Evolutionary conservation across 2,329 filamentous ascomycete species (phyloP), one percentile per base, ranked within the genome.

Genomic region (Xylaria sp.): DNA sequence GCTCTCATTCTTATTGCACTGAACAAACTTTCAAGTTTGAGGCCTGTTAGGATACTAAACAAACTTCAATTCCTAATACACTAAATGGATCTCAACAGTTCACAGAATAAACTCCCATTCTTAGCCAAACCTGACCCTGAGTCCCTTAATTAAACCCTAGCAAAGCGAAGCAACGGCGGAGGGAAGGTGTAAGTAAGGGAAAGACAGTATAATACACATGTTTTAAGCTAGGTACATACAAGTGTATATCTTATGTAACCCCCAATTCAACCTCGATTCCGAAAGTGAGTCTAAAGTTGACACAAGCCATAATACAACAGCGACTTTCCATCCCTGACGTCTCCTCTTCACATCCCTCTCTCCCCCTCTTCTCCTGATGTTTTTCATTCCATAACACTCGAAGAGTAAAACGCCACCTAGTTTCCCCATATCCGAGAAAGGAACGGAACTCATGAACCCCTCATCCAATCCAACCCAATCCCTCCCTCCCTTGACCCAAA

Each of bases 141-240:
- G 15, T 18, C 23, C 20, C 41, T 44, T 44, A 10, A 28, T 9
- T 23, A 46, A 9, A 31, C 37, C 41, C 20, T 20, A 34, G 41
- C 20, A 64, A 59, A 55, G 34, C 51, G 56, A 46, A 41, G 9
- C 31, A 51, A 6, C 18, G n/a, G 3, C 28, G 8, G 55, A 18
- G 5, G 37, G 25, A 3, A 51, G 31, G 50, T 50, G 50, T 56
- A 34, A 50, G 50, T 56, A 34, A 50, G 10, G 18, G 37, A 51
- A 9, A 23, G 25, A 51, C 15, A 31, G 12, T n/a, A 25, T 51
- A 37, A 20, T 56, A 56, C 10, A 7, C 34, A 46, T 5, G 15
- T 62, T 52, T 46, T 50, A 57, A 65, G 41, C 52, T 69, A 46
- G 41, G 13, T 46, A 61, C 64, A 54, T 66, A 69, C 60, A 65